These are phyloP conservation scores for Lachnellula hyalina DNA, from an alignment of 2,329 filamentous ascomycete genomes.

Conservation along the genomic window DNA sequence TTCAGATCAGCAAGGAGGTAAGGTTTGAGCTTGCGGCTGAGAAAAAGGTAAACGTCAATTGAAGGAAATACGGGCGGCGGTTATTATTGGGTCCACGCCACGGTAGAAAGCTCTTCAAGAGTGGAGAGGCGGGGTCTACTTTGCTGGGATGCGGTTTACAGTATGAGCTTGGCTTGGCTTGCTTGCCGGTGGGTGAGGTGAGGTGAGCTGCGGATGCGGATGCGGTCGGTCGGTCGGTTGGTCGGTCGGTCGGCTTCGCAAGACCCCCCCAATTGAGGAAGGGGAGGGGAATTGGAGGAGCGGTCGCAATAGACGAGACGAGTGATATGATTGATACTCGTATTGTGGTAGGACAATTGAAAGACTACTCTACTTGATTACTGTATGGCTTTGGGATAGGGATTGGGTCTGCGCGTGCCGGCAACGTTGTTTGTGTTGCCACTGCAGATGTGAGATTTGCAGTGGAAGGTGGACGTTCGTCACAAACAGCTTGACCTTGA, in stretches of 20 bases:
- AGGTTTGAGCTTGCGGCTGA: slow-evolving; percentile 1
- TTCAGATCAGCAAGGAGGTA: background rate
- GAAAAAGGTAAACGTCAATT: slow-evolving; percentile 1
- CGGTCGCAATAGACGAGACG: background rate
- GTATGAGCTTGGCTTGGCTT: too few species aligned
- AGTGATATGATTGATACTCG: too few species aligned
- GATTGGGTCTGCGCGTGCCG: slow-evolving; percentile 15
- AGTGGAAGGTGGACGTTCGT: background rate
- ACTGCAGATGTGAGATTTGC: slow-evolving; percentile 2
- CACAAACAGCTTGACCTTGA: background rate
- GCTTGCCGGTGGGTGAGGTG: too few species aligned
- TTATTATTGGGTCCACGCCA: slow-evolving; percentile 10
- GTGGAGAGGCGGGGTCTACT: slow-evolving; percentile 18
- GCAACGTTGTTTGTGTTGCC: slow-evolving; percentile 20
- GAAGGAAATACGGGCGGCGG: slow-evolving; percentile 3
- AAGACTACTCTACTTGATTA: background rate
- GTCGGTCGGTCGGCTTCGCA: background rate
- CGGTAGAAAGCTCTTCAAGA: slow-evolving; percentile 1
- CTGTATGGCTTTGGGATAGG: background rate
- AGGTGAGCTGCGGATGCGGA: too few species aligned
- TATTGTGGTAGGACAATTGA: slow-evolving; percentile 6
- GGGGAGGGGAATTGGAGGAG: background rate
- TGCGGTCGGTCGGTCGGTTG: background rate
- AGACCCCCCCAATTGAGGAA: background rate
- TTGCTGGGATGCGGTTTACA: slow-evolving; percentile 2